Percentiles rank a stretch among this genome's conserved stretches.
Evolutionary conservation across 73 alveolate genomes (phyloP).

Genomic region (Breviolum minutum): DNA sequence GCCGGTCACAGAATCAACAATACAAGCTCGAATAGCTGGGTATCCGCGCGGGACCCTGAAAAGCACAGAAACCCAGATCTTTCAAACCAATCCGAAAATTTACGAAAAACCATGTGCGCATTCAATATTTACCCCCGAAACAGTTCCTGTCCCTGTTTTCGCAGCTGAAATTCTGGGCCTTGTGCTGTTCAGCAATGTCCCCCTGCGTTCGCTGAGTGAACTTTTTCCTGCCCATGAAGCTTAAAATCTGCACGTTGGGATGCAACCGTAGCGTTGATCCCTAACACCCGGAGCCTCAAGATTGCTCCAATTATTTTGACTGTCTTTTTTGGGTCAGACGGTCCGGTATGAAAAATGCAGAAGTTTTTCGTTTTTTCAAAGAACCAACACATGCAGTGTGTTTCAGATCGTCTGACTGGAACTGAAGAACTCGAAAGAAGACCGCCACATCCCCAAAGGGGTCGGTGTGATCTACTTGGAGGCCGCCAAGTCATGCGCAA

Average conservation of each 20-base stretch:
- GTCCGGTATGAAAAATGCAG: not conserved
- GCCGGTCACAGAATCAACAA: not conserved
- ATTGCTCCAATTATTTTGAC: conserved; percentile 1
- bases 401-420: not conserved
- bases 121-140: too few relatives aligned
- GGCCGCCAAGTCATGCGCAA: not conserved
- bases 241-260: conserved; percentile 26
- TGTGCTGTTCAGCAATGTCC: not conserved
- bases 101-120: too few relatives aligned
- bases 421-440: not conserved
- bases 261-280: conserved; percentile 81
- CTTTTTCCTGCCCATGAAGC: conserved; percentile 61
- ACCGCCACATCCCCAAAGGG: not conserved
- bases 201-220: conserved; percentile 30
- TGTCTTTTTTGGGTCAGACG: not conserved
- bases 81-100: too few relatives aligned
- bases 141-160: too few relatives aligned
- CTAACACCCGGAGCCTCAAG: conserved; percentile 69
- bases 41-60: not conserved
- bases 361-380: not conserved
- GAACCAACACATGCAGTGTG: too few relatives aligned
- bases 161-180: not conserved
- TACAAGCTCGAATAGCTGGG: not conserved
- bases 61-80: not conserved
- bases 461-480: not conserved